These are phyloP conservation scores for Lecanicillium sp. DNA, from an alignment of 2,329 filamentous ascomycete species.

Conservation along the genomic window DNA sequence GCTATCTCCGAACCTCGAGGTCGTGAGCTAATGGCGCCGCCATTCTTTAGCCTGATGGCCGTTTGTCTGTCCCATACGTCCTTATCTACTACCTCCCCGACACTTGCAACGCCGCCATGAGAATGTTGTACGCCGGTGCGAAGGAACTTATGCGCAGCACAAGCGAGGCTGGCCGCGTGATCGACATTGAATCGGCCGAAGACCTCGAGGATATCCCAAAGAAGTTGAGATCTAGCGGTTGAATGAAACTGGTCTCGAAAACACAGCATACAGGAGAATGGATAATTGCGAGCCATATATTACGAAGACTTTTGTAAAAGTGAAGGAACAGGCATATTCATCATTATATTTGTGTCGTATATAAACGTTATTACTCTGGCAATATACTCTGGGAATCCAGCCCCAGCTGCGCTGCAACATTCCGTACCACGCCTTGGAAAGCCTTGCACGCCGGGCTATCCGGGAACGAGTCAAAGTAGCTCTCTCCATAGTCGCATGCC, in stretches of 20 bases:
- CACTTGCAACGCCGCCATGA: slow-evolving; percentile 77
- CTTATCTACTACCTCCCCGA: slow-evolving; percentile 90
- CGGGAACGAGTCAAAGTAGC: slow-evolving; percentile 88
- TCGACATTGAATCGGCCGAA: slow-evolving; percentile 75
- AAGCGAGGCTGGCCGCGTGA: slow-evolving; percentile 77
- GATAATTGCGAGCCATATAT: neutral
- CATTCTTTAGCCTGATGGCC: slow-evolving; percentile 60
- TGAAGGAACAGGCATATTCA: slow-evolving; percentile 10
- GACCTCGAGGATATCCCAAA: slow-evolving; percentile 77
- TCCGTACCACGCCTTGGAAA: slow-evolving; percentile 70
- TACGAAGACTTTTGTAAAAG: slow-evolving; percentile 2
- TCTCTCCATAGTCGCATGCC: slow-evolving; percentile 96
- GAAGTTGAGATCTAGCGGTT: slow-evolving; percentile 36
- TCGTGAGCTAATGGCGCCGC: slow-evolving; percentile 10
- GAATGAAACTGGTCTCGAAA: neutral
- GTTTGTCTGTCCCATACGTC: slow-evolving; percentile 85
- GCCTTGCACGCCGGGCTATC: slow-evolving; percentile 86
- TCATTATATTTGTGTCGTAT: slow-evolving; percentile 11
- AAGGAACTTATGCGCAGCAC: slow-evolving; percentile 95
- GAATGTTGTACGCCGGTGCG: slow-evolving; percentile 92
- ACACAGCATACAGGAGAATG: neutral
- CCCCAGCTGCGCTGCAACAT: slow-evolving; percentile 59
- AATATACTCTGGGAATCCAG: slow-evolving; percentile 49
- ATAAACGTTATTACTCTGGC: slow-evolving; percentile 27
- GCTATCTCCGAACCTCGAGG: slow-evolving; percentile 1